Evolutionary conservation across 352 stramenopile genomes (phyloP).

Genomic region (Thraustochytrium striatum): DNA sequence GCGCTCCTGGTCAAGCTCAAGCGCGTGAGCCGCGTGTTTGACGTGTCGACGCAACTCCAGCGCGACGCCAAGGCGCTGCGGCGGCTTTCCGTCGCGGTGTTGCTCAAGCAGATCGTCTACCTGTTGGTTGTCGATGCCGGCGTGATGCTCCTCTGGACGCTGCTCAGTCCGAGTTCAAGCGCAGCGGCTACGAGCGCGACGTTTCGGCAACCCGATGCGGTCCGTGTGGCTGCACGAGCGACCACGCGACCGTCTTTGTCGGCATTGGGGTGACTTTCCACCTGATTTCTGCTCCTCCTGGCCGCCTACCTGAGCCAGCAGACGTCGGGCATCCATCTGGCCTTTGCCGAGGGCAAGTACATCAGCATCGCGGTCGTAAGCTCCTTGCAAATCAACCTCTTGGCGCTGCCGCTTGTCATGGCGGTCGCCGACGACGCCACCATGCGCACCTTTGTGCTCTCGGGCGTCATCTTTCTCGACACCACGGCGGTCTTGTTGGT

Average conservation of each 20-base stretch:
- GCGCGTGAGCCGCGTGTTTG: not conserved
- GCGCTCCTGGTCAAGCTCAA: not conserved
- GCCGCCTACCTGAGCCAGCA: not conserved
- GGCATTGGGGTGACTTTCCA: not conserved
- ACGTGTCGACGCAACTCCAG: not conserved
- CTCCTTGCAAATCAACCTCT: not conserved
- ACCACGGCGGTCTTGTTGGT: not conserved
- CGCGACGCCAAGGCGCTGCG: not conserved
- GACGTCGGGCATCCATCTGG: not conserved
- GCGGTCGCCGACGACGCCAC: not conserved
- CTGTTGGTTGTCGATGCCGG: not conserved
- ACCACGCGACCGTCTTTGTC: not conserved
- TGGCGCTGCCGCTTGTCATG: not conserved
- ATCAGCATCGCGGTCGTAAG: not conserved
- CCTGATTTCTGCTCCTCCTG: not conserved
- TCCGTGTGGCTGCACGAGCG: not conserved
- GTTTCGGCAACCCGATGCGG: no score
- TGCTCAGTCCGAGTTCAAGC: no score
- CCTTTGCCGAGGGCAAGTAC: not conserved
- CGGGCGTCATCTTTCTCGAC: not conserved
- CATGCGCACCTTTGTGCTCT: not conserved
- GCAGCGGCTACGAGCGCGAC: no score
- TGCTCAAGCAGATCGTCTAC: not conserved
- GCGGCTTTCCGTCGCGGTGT: not conserved
- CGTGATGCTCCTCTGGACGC: not conserved